Evolutionary conservation across 768 basidiomycete genomes (phyloP).

Genomic region (Termitomyces sp.): DNA sequence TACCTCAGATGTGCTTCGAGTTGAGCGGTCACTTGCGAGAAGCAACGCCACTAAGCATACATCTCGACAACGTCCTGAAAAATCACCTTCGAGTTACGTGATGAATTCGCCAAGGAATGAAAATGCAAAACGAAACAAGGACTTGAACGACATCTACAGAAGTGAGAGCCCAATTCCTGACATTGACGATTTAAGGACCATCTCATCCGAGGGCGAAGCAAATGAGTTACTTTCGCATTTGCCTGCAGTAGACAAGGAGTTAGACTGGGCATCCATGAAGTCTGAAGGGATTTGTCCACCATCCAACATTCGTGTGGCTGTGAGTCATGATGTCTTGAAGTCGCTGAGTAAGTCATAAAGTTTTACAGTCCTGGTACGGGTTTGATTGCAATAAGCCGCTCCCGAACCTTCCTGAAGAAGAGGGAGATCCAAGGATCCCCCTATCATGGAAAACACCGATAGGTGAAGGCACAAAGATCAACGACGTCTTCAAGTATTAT

Average conservation of each 20-base stretch:
- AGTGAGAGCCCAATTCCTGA: neutral
- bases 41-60: neutral
- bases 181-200: neutral
- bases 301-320: neutral
- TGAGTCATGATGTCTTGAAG: neutral
- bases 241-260: neutral
- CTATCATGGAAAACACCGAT: neutral
- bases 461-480: neutral
- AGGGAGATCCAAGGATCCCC: neutral
- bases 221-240: neutral
- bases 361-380: neutral
- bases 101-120: neutral
- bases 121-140: neutral
- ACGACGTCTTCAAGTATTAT: neutral
- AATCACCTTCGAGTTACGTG: neutral
- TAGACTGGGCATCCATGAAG: neutral
- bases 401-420: neutral
- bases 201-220: neutral
- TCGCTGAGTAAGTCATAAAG: neutral
- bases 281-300: neutral
- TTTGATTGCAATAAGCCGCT: neutral
- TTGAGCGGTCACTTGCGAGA: neutral
- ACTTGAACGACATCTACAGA: neutral
- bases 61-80: neutral
- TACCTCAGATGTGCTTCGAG: neutral